Evolutionary conservation across 495 filamentous ascomycete genomes (phyloP).

Genomic region (Penicillium daleae): DNA sequence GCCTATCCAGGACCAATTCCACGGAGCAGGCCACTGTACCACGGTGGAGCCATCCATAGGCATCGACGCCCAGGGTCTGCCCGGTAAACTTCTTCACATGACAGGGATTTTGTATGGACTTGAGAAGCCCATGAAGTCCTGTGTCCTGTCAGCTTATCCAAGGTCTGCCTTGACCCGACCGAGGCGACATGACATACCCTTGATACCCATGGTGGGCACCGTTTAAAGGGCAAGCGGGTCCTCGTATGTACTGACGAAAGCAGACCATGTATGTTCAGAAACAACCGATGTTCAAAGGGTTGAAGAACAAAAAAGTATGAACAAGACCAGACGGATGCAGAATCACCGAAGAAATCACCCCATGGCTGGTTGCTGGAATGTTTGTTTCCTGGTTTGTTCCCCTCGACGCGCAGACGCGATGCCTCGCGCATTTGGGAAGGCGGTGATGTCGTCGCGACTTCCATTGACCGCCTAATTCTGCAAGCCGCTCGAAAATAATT

Average conservation of each 20-base stretch:
- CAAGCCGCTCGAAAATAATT: conserved; percentile 30
- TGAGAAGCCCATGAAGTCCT: conserved; percentile 91
- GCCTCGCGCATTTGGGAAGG: conserved; percentile 26
- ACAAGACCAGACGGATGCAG: conserved; percentile 8
- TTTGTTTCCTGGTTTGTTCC: conserved; percentile 33
- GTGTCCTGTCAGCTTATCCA: not conserved
- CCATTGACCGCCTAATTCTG: conserved; percentile 33
- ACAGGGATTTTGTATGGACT: conserved; percentile 90
- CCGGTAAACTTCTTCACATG: conserved; percentile 86
- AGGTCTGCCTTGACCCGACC: conserved; percentile 8
- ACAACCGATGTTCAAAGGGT: conserved; percentile 12
- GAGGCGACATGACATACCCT: conserved; percentile 51
- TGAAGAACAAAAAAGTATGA: conserved; percentile 8
- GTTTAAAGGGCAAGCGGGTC: conserved; percentile 36
- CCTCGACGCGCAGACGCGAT: conserved; percentile 37
- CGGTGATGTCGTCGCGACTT: conserved; percentile 26
- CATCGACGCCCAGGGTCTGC: conserved; percentile 89
- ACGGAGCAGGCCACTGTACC: conserved; percentile 89
- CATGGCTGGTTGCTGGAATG: conserved; percentile 32
- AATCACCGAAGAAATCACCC: conserved; percentile 32
- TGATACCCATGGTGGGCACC: conserved; percentile 66
- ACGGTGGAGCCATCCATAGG: conserved; percentile 97
- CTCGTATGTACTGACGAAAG: conserved; percentile 32
- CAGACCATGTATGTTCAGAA: conserved; percentile 22
- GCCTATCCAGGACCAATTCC: conserved; percentile 85